Evolutionary conservation across 164 flowering plant genomes (phyloP).

Genomic region (Macadamia integrifolia): DNA sequence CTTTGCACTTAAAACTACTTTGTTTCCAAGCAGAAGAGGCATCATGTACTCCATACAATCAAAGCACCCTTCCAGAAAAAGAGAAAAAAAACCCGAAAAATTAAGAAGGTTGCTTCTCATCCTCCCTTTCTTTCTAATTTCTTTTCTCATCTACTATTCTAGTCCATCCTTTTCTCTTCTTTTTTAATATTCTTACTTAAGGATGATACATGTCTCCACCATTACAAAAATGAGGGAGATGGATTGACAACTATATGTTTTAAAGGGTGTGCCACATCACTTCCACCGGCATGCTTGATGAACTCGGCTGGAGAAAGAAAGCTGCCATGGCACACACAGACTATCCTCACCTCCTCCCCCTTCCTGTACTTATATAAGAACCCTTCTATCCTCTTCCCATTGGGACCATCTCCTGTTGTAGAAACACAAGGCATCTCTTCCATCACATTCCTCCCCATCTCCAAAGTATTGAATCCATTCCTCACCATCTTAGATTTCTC

Average conservation of each 20-base stretch:
- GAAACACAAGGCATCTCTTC: slow-evolving; percentile 75
- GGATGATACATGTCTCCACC: background rate
- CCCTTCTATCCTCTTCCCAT: slow-evolving; percentile 64
- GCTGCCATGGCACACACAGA: slow-evolving; percentile 87
- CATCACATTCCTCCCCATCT: slow-evolving; percentile 10
- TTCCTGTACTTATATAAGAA: slow-evolving; percentile 62
- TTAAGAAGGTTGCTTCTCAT: too few species aligned
- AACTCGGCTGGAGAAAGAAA: slow-evolving; percentile 84
- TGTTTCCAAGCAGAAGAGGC: slow-evolving; percentile 4
- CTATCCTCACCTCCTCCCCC: slow-evolving; percentile 75
- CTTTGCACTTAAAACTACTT: background rate
- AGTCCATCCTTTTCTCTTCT: background rate
- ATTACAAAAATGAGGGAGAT: slow-evolving; percentile 24
- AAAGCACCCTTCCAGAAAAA: background rate
- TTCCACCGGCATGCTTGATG: slow-evolving; percentile 82
- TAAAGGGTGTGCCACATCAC: slow-evolving; percentile 65
- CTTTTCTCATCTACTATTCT: too few species aligned
- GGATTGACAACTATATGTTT: slow-evolving; percentile 74
- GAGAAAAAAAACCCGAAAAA: background rate
- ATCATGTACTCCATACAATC: slow-evolving; percentile 3
- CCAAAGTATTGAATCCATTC: background rate
- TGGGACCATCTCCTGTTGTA: slow-evolving; percentile 64
- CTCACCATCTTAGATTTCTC: background rate
- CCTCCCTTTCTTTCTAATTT: background rate
- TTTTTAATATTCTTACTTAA: background rate